Evolutionary conservation across 164 flowering plant species (phyloP), one percentile per base, ranked within the genome.

Genomic region (Vitis cinerea): DNA sequence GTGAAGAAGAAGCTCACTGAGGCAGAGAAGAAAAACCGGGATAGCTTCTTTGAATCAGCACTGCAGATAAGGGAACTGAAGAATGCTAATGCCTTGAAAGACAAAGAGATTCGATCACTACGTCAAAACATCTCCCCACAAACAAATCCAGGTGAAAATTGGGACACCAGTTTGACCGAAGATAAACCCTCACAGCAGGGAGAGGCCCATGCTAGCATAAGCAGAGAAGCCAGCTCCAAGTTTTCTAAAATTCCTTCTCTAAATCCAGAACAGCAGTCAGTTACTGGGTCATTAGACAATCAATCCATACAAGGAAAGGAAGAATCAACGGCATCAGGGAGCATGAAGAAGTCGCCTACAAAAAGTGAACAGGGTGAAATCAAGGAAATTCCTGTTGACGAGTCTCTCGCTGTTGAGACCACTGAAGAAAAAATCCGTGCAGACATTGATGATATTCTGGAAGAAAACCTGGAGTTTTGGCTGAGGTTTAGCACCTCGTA

Each of bases 391-490:
- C 74, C 47, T 44, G 60, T 58, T 29, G 61, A 67, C 23, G 73
- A 75, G 63, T 59, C 65, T 13, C 74, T 37, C 31, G 4, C 74
- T 48, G 59, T 74, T 61, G 69, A 80, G 27, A 14, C 78, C 14
- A 66, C 79, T 7, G 90, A 86, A 77, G 89, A 83, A 23, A 92
- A 82, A 48, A 64, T 92, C 76, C 75, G 93, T 13, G 67, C 77
- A 10, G 83, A 81, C 55, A 86, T 90, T 48, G 91, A 90, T 68
- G 84, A 67, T 9, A 66, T 88, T 27, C 83, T 92, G 23, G 97
- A 86, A 74, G 92, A 85, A 58, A 88, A 92, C 65, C 74, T 90
- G 15, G 90, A 90, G 55, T 88, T 90, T 71, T 90, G 95, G 94
- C 66, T 89, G 75, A 86, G 95, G 73, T 90, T 90, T 68, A 87